Percentiles rank a stretch among this genome's conserved stretches.
Evolutionary conservation across 2,329 filamentous ascomycete species (phyloP).

Genomic region (Zopfia rhizophila): DNA sequence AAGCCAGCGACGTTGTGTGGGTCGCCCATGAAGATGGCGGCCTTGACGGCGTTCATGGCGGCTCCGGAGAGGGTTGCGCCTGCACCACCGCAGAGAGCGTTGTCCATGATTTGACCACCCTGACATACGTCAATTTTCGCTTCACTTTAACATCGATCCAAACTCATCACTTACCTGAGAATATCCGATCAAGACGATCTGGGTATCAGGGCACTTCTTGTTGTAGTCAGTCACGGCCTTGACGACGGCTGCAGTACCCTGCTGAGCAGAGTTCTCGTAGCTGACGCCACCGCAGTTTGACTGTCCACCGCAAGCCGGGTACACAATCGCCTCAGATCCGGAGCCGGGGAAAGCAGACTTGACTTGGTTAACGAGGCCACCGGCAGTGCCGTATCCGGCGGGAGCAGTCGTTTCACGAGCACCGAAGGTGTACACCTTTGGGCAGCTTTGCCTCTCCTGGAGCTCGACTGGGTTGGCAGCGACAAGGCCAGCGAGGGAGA

Average conservation of each 20-base stretch:
- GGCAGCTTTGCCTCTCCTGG: constrained; percentile 50
- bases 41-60: constrained; percentile 68
- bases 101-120: constrained; percentile 72
- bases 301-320: constrained; percentile 71
- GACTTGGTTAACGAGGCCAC: constrained; percentile 54
- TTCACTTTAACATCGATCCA: not conserved
- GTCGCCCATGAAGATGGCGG: constrained; percentile 72
- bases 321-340: constrained; percentile 55
- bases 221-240: constrained; percentile 69
- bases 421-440: constrained; percentile 57
- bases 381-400: constrained; percentile 54
- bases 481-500: constrained; percentile 42
- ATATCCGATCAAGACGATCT: constrained; percentile 71
- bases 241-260: constrained; percentile 69
- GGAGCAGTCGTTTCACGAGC: constrained; percentile 56
- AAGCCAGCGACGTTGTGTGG: constrained; percentile 67
- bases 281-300: constrained; percentile 66
- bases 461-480: constrained; percentile 50
- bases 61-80: constrained; percentile 59
- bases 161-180: constrained; percentile 60
- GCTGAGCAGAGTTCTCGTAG: constrained; percentile 68
- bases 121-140: constrained; percentile 32
- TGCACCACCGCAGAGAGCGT: constrained; percentile 68
- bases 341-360: constrained; percentile 52
- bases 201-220: constrained; percentile 64